phyloP scores from a whole-genome alignment of 2,329 filamentous ascomycete genomes.

The Chaetomium globosum region DNA sequence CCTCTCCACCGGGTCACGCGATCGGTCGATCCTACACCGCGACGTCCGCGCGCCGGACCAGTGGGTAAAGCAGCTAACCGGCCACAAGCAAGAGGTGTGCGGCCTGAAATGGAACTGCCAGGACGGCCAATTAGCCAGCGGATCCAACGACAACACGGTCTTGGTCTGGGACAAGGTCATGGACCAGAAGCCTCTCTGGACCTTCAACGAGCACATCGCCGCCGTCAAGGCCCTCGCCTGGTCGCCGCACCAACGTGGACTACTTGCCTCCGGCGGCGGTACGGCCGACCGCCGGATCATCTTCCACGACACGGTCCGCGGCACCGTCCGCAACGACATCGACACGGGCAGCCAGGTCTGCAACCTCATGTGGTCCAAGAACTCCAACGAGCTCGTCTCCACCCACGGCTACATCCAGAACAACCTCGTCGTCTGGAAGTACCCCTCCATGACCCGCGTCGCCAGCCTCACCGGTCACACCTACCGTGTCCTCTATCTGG shows the following conservation, averaged over 20 bases:
- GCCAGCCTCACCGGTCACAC: constrained; percentile 95
- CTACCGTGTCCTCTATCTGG: constrained; percentile 91
- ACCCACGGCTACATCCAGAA: constrained; percentile 98
- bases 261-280: constrained; percentile 93
- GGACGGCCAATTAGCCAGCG: constrained; percentile 90
- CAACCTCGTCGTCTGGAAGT: constrained; percentile 99
- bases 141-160: constrained; percentile 97
- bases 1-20: constrained; percentile 89
- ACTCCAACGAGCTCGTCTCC: constrained; percentile 95
- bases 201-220: constrained; percentile 91
- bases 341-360: constrained; percentile 99
- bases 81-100: constrained; percentile 98
- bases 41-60: constrained; percentile 93
- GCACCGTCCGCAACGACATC: constrained; percentile 78
- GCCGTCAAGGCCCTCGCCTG: constrained; percentile 97
- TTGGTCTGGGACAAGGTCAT: constrained; percentile 98
- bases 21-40: constrained; percentile 91
- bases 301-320: constrained; percentile 94
- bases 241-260: constrained; percentile 92
- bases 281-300: constrained; percentile 96
- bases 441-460: constrained; percentile 96
- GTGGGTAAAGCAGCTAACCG: constrained; percentile 81
- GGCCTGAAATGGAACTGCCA: constrained; percentile 97
- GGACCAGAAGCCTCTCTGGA: constrained; percentile 88
- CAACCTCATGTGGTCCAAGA: constrained; percentile 95